These are phyloP conservation scores for Peronospora farinosa DNA, from an alignment of 352 stramenopile species.

Conservation along the genomic window DNA sequence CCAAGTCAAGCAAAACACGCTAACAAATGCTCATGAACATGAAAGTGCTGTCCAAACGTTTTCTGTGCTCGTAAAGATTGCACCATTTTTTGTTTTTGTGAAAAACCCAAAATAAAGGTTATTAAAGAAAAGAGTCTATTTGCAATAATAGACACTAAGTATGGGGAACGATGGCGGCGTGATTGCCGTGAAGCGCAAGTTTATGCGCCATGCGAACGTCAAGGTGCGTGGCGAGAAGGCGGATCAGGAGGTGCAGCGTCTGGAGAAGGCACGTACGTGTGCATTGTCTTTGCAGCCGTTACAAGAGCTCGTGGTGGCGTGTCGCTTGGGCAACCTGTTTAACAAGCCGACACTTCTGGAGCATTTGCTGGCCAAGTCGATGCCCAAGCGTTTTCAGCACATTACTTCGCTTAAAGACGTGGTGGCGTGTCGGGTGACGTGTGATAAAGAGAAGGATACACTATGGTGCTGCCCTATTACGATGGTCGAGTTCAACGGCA, in stretches of 20 bases:
- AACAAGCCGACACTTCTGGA: slow-evolving; percentile 89
- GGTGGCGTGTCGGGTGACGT: slow-evolving; percentile 58
- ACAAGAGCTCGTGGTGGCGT: slow-evolving; percentile 80
- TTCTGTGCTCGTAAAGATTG: background rate
- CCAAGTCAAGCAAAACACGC: background rate
- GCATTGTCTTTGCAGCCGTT: slow-evolving; percentile 79
- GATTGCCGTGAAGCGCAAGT: slow-evolving; percentile 92
- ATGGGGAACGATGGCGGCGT: slow-evolving; percentile 92
- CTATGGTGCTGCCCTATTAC: slow-evolving; percentile 71
- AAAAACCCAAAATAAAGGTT: background rate
- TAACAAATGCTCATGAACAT: slow-evolving; percentile 15
- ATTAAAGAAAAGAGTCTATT: background rate
- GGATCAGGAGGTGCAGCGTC: slow-evolving; percentile 49
- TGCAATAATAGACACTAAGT: slow-evolving; percentile 5
- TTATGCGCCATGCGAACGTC: slow-evolving; percentile 84
- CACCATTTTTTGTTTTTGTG: background rate
- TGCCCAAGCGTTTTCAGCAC: slow-evolving; percentile 70
- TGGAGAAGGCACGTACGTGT: slow-evolving; percentile 66
- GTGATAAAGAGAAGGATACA: slow-evolving; percentile 11
- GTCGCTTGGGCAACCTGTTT: slow-evolving; percentile 87
- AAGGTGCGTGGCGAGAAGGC: slow-evolving; percentile 64
- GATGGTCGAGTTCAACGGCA: slow-evolving; percentile 84
- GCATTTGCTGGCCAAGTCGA: slow-evolving; percentile 68
- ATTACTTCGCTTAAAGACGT: slow-evolving; percentile 86
- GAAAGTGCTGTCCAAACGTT: background rate